These are phyloP conservation scores for Claviceps citrina DNA, from an alignment of 2,329 filamentous ascomycete species.

Conservation along the genomic window DNA sequence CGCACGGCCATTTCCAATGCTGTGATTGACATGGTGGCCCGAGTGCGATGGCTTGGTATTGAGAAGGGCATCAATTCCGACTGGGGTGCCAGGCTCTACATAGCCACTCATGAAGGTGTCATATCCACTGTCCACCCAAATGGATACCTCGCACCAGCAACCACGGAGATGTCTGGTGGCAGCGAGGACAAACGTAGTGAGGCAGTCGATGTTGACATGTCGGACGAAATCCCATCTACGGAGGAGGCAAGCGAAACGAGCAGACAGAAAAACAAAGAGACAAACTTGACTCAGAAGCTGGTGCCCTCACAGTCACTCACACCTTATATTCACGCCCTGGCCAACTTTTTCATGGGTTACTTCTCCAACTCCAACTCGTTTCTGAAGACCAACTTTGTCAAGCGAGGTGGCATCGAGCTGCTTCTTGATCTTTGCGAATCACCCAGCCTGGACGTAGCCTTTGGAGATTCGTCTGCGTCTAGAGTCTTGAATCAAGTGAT, in stretches of 20 bases:
- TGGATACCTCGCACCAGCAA: constrained; percentile 18
- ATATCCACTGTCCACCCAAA: constrained; percentile 37
- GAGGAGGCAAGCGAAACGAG: constrained; percentile 7
- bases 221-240: constrained; percentile 28
- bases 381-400: constrained; percentile 60
- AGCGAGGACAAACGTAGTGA: constrained; percentile 24
- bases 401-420: constrained; percentile 65
- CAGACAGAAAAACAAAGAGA: background rate
- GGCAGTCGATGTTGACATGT: constrained; percentile 49
- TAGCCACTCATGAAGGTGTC: constrained; percentile 41
- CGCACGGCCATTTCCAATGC: constrained; percentile 67
- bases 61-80: constrained; percentile 52
- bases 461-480: constrained; percentile 46
- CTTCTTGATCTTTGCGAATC: constrained; percentile 73
- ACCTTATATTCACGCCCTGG: constrained; percentile 59
- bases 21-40: constrained; percentile 76
- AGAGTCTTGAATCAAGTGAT: constrained; percentile 60
- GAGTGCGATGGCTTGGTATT: constrained; percentile 60
- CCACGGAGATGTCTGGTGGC: constrained; percentile 16
- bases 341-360: constrained; percentile 62
- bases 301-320: constrained; percentile 29
- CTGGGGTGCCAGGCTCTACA: constrained; percentile 67
- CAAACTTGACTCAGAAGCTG: constrained; percentile 6
- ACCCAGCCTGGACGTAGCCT: constrained; percentile 55
- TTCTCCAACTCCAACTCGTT: constrained; percentile 60